phyloP scores from a whole-genome alignment of 371 early-diverging fungal genomes.

The Haplosporangium sp. region DNA sequence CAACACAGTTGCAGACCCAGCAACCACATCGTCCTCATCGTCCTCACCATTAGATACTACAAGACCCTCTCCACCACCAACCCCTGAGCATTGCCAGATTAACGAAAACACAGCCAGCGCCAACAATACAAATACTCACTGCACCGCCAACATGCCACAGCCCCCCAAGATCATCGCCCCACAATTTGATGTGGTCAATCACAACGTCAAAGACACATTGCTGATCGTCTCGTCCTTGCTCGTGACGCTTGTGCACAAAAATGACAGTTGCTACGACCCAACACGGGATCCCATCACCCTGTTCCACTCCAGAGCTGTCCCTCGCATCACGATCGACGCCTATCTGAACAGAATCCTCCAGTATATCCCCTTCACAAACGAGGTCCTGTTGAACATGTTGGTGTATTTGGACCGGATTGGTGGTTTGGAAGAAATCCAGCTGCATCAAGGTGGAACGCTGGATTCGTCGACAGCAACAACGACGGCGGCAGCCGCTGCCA shows the following conservation, averaged over 20 bases:
- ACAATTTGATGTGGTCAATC: constrained; percentile 43
- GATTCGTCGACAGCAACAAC: constrained; percentile 8
- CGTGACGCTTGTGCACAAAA: constrained; percentile 62
- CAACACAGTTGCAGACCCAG: neutral
- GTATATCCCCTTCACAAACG: constrained; percentile 84
- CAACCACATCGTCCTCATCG: neutral
- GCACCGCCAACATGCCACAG: neutral
- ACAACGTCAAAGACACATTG: constrained; percentile 54
- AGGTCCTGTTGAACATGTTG: constrained; percentile 80
- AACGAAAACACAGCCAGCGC: neutral
- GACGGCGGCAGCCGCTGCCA: neutral
- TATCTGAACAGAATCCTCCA: constrained; percentile 77
- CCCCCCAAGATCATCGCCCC: neutral
- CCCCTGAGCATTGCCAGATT: constrained; percentile 18
- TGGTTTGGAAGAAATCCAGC: constrained; percentile 56
- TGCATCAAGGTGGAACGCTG: constrained; percentile 11
- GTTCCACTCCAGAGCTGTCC: constrained; percentile 88
- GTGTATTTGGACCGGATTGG: constrained; percentile 89
- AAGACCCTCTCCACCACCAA: constrained; percentile 35
- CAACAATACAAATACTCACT: neutral
- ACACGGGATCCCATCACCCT: constrained; percentile 65
- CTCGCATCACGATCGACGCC: constrained; percentile 74
- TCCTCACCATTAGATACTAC: constrained; percentile 1
- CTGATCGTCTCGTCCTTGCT: constrained; percentile 63
- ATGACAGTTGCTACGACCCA: constrained; percentile 70